phyloP scores from a whole-genome alignment of 2,329 filamentous ascomycete genomes.

The Trichoderma sp. region DNA sequence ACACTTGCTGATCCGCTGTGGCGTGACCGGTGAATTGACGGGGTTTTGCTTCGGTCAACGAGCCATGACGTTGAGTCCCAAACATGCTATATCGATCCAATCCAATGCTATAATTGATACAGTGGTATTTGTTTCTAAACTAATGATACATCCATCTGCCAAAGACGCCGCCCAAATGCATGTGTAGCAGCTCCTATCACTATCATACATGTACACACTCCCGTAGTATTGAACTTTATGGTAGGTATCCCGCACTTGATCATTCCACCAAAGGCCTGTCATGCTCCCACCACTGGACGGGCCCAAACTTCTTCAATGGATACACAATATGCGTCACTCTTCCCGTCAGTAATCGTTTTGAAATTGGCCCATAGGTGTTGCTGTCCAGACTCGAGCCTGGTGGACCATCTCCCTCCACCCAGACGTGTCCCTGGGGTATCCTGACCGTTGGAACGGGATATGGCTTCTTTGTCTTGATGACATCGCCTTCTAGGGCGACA shows the following conservation, averaged over 20 bases:
- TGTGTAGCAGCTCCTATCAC: neutral
- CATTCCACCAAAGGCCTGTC: slow-evolving; percentile 29
- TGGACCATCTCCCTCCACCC: slow-evolving; percentile 89
- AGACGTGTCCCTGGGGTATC: slow-evolving; percentile 82
- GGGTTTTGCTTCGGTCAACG: neutral
- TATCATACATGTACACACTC: neutral
- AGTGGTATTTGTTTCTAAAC: neutral
- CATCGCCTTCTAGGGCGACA: slow-evolving; percentile 76
- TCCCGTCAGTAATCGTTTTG: slow-evolving; percentile 71
- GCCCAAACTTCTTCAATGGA: slow-evolving; percentile 60
- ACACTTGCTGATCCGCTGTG: slow-evolving; percentile 14
- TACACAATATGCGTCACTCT: slow-evolving; percentile 70
- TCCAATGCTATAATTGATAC: neutral
- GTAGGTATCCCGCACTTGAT: neutral
- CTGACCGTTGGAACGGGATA: slow-evolving; percentile 56
- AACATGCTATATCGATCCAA: too few species aligned
- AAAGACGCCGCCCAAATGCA: slow-evolving; percentile 13
- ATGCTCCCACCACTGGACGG: slow-evolving; percentile 58
- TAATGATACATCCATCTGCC: neutral
- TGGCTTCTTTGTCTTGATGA: slow-evolving; percentile 63
- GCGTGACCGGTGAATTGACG: slow-evolving; percentile 5
- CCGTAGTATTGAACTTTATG: neutral
- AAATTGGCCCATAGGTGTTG: slow-evolving; percentile 85
- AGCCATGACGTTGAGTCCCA: neutral
- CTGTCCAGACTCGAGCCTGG: slow-evolving; percentile 73